Conservation (phyloP, 768 basidiomycete genomes). For the Boletus huronensis region DNA sequence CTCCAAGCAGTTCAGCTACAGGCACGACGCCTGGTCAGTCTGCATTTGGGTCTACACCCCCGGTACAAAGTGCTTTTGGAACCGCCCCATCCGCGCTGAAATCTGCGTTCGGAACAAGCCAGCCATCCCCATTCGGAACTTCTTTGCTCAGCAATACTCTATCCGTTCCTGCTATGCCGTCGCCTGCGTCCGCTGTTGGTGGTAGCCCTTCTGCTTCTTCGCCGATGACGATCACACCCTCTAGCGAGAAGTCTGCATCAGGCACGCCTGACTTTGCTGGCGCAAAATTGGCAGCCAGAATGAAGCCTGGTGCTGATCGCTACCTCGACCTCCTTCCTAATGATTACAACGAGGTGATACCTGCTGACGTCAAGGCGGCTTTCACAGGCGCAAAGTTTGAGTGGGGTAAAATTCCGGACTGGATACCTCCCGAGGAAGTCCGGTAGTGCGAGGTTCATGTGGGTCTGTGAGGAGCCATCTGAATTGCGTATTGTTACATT, state of each 20-base stretch:
- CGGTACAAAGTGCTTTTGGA: slow-evolving; percentile 22
- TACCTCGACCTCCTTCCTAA: slow-evolving; percentile 55
- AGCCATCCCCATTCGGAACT: slow-evolving; percentile 29
- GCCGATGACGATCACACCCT: slow-evolving; percentile 24
- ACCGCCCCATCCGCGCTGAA: slow-evolving; percentile 6
- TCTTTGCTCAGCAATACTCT: slow-evolving; percentile 16
- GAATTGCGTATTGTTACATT: not conserved
- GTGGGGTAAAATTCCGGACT: slow-evolving; percentile 70
- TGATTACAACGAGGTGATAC: slow-evolving; percentile 57
- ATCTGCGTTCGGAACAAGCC: slow-evolving; percentile 17
- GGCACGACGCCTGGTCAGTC: slow-evolving; percentile 15
- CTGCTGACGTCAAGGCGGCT: slow-evolving; percentile 46
- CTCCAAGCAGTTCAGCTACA: slow-evolving; percentile 3
- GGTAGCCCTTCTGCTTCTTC: slow-evolving; percentile 25
- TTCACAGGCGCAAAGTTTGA: slow-evolving; percentile 59
- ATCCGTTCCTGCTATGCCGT: slow-evolving; percentile 15
- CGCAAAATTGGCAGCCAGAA: slow-evolving; percentile 32
- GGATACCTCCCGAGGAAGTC: slow-evolving; percentile 64
- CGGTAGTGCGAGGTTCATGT: slow-evolving; percentile 32
- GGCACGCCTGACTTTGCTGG: slow-evolving; percentile 34
- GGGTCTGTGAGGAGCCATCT: not conserved
- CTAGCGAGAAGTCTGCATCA: slow-evolving; percentile 18
- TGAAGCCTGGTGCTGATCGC: slow-evolving; percentile 46
- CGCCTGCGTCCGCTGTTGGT: slow-evolving; percentile 21
- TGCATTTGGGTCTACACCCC: slow-evolving; percentile 16